Base-by-base conservation (phyloP, 768 basidiomycete species). In the Leucocoprinus sp. region DNA sequence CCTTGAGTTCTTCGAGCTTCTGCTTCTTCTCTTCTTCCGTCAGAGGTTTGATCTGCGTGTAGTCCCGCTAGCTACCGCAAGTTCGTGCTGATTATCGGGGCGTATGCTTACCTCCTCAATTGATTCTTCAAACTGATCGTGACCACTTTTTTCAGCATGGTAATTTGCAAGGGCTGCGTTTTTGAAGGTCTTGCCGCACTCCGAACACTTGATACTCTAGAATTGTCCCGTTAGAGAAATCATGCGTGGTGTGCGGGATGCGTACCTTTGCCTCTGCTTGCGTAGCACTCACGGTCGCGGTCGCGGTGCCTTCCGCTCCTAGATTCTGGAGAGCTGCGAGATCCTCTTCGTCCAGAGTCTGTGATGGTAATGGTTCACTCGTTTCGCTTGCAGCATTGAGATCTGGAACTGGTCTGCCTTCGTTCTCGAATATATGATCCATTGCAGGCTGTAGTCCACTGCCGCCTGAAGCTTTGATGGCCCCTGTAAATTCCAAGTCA, bases 81-180 rank as follows among this genome's bases (percentile, higher is more conserved):
- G 18, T 9, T 31, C 31, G 31, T 3, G 12, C 12, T 6, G 24
- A 8, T 19, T 19, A 21, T 8, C 22, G 19, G 24, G 18, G 22
- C 38, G 52, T 1, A 17, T 5, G 39, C 31, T 28, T 12, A 89
- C 92, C 74, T 97, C 95, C 57, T 98, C 93, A 0, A 81, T 88
- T 1, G 87, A 92, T 58, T 97, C 95, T 60, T 96, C 93, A 52
- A 97, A 98, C 53, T 93, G 82, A 62, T 91, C 83, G 59, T 99
- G 95, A 0, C 95, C 95, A 53, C 82, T 88, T 69, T 92, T 92
- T 63, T 93, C 91, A 0, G 92, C 93, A 56, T 96, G 93, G 62
- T 80, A 95, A 53, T 89, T 88, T 11, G 90, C 93, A 12, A 95
- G 68, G 2, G 87, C 88, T 0, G 87, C 84, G 54, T 89, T 92